phyloP scores from a whole-genome alignment of 495 filamentous ascomycete species.

The Melanomma pulvis-pyrius region DNA sequence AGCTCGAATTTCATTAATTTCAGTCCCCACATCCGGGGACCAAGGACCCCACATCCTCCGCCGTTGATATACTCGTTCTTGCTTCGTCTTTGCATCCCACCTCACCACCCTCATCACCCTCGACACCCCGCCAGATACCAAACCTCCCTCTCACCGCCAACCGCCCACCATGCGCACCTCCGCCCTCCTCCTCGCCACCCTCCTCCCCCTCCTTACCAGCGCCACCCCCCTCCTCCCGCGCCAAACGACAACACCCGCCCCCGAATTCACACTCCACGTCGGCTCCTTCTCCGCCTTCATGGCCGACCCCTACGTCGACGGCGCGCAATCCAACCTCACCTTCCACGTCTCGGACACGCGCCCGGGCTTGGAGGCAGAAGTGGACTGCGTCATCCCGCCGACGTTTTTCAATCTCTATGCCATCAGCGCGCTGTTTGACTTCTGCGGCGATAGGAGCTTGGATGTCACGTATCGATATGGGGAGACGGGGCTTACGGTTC shows the following conservation, averaged over 20 bases:
- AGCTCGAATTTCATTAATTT: neutral
- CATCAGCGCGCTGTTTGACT: conserved; percentile 20
- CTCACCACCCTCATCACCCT: neutral
- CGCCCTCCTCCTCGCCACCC: too few species aligned
- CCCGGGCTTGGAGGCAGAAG: neutral
- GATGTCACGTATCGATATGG: conserved; percentile 14
- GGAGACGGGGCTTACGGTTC: conserved; percentile 12
- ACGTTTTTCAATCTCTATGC: conserved; percentile 28
- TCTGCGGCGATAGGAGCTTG: neutral
- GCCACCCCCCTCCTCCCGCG: conserved; percentile 2
- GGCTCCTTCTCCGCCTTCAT: conserved; percentile 23
- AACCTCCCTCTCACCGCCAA: too few species aligned
- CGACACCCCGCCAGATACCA: neutral
- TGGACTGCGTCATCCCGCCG: conserved; percentile 13
- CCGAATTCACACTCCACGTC: conserved; percentile 1
- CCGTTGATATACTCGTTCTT: neutral
- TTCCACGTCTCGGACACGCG: conserved; percentile 24
- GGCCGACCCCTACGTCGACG: conserved; percentile 19
- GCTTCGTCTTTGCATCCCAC: neutral
- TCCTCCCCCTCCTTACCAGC: neutral
- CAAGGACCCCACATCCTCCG: neutral
- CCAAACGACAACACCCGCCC: conserved; percentile 4
- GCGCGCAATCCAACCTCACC: conserved; percentile 24
- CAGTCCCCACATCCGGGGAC: neutral
- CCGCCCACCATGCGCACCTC: too few species aligned